These are phyloP conservation scores for Cladosporium sp. DNA, from an alignment of 2,329 filamentous ascomycete species.

Conservation along the genomic window DNA sequence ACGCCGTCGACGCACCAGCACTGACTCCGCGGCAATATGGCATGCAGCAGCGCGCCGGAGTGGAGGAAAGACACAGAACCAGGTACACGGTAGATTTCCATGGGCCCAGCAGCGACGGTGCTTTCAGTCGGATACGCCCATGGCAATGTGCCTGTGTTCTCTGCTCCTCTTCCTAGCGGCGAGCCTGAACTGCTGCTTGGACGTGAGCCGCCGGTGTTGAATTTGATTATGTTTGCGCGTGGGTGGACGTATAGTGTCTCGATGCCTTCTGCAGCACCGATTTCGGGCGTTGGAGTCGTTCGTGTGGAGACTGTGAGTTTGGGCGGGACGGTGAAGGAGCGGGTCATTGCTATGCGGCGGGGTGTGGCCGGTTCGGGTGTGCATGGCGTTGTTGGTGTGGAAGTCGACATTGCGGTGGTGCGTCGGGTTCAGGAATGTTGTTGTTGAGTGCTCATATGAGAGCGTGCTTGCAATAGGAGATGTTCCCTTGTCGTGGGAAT, in stretches of 20 bases:
- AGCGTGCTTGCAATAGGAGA: too few species aligned
- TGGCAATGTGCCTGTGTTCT: slow-evolving; percentile 54
- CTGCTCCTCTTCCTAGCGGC: slow-evolving; percentile 25
- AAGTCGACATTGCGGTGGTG: slow-evolving; percentile 20
- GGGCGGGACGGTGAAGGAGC: slow-evolving; percentile 47
- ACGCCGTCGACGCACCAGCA: slow-evolving; percentile 89
- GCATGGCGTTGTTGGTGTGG: slow-evolving; percentile 20
- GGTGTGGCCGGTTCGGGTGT: slow-evolving; percentile 25
- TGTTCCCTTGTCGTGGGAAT: background rate
- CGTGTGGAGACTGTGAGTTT: slow-evolving; percentile 32
- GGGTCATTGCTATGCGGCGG: slow-evolving; percentile 29
- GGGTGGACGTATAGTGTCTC: slow-evolving; percentile 73
- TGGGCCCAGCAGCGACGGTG: slow-evolving; percentile 72
- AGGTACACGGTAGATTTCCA: slow-evolving; percentile 80
- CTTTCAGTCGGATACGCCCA: slow-evolving; percentile 74
- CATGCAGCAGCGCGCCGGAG: slow-evolving; percentile 76
- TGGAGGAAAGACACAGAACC: slow-evolving; percentile 84
- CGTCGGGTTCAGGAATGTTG: background rate
- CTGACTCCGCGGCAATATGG: slow-evolving; percentile 83
- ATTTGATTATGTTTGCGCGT: slow-evolving; percentile 66
- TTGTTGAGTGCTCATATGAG: slow-evolving; percentile 4
- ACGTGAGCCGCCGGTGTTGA: slow-evolving; percentile 41
- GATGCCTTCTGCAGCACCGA: slow-evolving; percentile 42
- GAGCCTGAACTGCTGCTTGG: slow-evolving; percentile 30
- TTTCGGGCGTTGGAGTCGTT: slow-evolving; percentile 28